Evolutionary conservation across 108 stramenopile genomes (phyloP), one percentile per base, ranked within the genome.

Genomic region (Skeletonema marinoi): DNA sequence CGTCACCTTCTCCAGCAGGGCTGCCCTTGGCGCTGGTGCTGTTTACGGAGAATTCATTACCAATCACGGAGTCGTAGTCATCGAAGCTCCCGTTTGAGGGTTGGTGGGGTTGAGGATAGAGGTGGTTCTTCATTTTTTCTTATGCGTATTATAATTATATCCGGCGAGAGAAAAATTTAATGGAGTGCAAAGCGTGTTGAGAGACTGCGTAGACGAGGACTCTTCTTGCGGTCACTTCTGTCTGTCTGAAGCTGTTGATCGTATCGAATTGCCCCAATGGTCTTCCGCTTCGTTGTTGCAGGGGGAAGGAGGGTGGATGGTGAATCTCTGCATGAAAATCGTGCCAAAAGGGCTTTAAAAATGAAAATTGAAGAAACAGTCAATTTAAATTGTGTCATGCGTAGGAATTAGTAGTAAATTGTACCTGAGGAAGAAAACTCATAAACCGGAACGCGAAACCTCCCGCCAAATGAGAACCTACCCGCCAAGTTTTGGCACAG

Each of bases 41-140:
- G 44, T 46, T 46, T 11, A 46, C 44, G 44, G 44, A 46, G 16
- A n/a, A 46, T n/a, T 46, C 44, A n/a, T 46, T 46, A 11, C 44
- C 44, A n/a, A 46, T 46, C 2, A 46, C 44, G 1, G 44, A 46
- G 5, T 46, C 44, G 44, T 46, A 46, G 16, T 46, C 44, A 16
- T 46, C 44, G 16, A 46, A 46, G 44, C 44, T 46, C 16, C 44
- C 44, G 54, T 56, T 56, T 56, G 7, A 29, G 54, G 54, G 7
- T 29, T 29, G 48, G 48, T 50, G 8, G 54, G 25, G 54, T 56
- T 56, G 54, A 56, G 54, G 54, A 56, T 56, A 56, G 54, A 56
- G 54, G 21, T 56, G 2, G 54, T 56, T 56, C 54, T 56, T 56
- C 54, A 56, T 56, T 21, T 25, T 25, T 2, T 46, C 44, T 46